Evolutionary conservation across 768 basidiomycete genomes (phyloP).

Genomic region (Psilocybe tampanensis): DNA sequence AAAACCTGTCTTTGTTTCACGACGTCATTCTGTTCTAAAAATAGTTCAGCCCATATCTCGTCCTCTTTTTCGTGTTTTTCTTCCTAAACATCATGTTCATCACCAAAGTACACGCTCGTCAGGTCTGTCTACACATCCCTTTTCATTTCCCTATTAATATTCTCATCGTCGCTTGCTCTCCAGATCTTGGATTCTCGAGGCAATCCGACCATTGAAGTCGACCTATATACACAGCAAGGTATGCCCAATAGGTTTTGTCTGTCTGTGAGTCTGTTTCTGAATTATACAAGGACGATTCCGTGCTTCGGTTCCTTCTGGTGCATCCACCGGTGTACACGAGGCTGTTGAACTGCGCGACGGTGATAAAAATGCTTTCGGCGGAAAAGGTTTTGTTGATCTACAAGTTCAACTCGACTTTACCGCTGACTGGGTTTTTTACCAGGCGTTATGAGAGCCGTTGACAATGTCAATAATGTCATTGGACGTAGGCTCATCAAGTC

Average conservation of each 20-base stretch:
- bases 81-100: conserved; percentile 9
- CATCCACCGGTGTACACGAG: conserved; percentile 13
- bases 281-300: conserved; percentile 7
- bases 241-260: background rate
- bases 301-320: conserved; percentile 12
- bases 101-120: conserved; percentile 12
- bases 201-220: conserved; percentile 13
- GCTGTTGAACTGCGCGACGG: conserved; percentile 16
- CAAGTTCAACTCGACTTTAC: background rate
- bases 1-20: conserved; percentile 9
- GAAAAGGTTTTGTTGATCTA: conserved; percentile 7
- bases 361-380: conserved; percentile 7
- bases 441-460: conserved; percentile 14
- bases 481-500: conserved; percentile 14
- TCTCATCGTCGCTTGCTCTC: background rate
- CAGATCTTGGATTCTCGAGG: conserved; percentile 15
- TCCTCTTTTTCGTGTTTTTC: background rate
- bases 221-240: conserved; percentile 14
- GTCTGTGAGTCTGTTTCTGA: background rate
- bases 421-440: background rate
- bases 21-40: conserved; percentile 4
- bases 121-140: conserved; percentile 5
- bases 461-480: conserved; percentile 11
- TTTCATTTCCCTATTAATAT: background rate
- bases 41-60: background rate